These are phyloP conservation scores for Lotmaria passim DNA, from an alignment of 208 protist species.

Conservation along the genomic window DNA sequence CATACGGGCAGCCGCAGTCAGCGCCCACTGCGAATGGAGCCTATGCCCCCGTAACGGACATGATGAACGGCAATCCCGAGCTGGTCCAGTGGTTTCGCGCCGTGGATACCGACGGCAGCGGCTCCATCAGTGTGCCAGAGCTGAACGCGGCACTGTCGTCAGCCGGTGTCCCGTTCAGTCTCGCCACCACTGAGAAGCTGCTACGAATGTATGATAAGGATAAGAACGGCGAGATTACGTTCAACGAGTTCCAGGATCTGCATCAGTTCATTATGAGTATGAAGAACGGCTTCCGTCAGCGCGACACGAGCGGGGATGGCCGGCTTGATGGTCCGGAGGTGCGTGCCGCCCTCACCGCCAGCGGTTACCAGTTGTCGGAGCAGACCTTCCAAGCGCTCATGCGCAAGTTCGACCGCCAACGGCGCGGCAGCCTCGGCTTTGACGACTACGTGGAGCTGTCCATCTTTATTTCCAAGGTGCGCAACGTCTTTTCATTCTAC, in stretches of 20 bases:
- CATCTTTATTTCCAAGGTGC: constrained; percentile 78
- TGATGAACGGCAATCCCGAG: constrained; percentile 40
- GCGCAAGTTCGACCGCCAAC: constrained; percentile 85
- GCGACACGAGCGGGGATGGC: constrained; percentile 62
- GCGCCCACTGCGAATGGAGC: constrained; percentile 24
- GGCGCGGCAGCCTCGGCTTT: constrained; percentile 74
- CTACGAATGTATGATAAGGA: constrained; percentile 87
- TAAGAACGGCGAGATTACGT: constrained; percentile 59
- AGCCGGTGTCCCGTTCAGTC: constrained; percentile 65
- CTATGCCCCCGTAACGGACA: constrained; percentile 30
- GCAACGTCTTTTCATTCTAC: constrained; percentile 79
- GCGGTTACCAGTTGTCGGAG: constrained; percentile 68
- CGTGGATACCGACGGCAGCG: constrained; percentile 76
- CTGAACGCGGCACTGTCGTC: constrained; percentile 76
- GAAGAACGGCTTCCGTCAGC: constrained; percentile 65
- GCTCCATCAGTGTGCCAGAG: constrained; percentile 74
- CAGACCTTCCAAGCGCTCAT: constrained; percentile 84
- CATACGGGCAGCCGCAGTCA: constrained; percentile 23
- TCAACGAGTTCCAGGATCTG: constrained; percentile 80
- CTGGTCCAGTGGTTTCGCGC: constrained; percentile 78
- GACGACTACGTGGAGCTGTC: constrained; percentile 92
- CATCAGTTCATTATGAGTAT: constrained; percentile 81
- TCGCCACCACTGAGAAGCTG: constrained; percentile 77
- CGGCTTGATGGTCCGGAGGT: constrained; percentile 74
- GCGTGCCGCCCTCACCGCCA: constrained; percentile 53